Evolutionary conservation across 2,329 filamentous ascomycete genomes (phyloP), one percentile per base, ranked within the genome.

Genomic region (Neonectria punicea): DNA sequence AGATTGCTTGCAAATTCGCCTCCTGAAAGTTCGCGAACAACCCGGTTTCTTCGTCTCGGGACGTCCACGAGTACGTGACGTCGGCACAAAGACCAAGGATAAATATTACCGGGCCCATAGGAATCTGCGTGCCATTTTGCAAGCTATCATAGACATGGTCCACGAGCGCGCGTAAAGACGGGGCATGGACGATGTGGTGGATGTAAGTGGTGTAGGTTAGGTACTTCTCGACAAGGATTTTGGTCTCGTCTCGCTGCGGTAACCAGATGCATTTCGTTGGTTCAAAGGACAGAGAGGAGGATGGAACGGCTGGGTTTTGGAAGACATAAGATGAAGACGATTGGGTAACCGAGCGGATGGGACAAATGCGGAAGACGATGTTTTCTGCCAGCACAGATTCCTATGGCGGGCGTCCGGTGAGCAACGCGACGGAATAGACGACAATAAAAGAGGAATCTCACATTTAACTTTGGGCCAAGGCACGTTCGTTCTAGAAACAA

Each of bases 181-280:
- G 77, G 7, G 32, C 63, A 46, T 79, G 77, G 11, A 78, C 55
- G 34, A 79, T 61, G 58, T 79, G 76, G 56, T 79, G 76, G 57
- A 78, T 74, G 50, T 74, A 74, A 18, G 73, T 75, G 54, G 78
- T 69, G 46, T 75, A 72, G 10, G 58, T 58, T 44, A 73, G 65
- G 58, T 78, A 79, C 58, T 77, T 78, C 49, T 75, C 68, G 9
- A 77, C 30, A 30, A 79, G 58, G 36, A 72, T 59, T 34, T 69
- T 74, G n/a, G 72, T 70, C 66, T 79, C 77, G 6, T 77, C 73
- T 18, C 75, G 73, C 10, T 70, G 72, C 34, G 77, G 77, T 6
- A 79, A 54, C 77, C 77, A 79, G 22, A 79, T 75, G 50, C 77
- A 79, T 56, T 70, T 76, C 41, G 74, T 72, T 13, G 75, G 75